These are phyloP conservation scores for Paramecium biaurelia DNA, from an alignment of 73 alveolate genomes.

Conservation along the genomic window DNA sequence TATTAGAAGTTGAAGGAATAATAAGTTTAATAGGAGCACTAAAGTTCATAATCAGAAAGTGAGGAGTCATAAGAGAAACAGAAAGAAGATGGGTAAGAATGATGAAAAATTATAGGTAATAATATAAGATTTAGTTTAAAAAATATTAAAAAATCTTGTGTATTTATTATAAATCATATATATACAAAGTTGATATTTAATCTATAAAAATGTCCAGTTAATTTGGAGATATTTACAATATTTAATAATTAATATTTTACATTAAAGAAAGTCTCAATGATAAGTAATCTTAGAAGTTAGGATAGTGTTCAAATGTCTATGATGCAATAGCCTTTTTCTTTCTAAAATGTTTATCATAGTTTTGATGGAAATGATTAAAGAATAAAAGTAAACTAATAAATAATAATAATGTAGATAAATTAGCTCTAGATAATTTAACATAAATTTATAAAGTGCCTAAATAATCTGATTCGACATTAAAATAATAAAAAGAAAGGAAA, in stretches of 20 bases:
- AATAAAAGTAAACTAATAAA: background rate
- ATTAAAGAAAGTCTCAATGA: background rate
- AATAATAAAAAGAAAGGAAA: background rate
- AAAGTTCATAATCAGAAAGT: background rate
- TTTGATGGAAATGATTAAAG: conserved; percentile 1
- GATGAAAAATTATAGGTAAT: conserved; percentile 34
- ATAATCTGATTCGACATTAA: background rate
- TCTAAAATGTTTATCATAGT: background rate
- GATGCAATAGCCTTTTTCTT: background rate
- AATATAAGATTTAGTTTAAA: background rate
- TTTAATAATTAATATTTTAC: background rate
- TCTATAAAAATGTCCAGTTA: background rate
- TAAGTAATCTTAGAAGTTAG: background rate
- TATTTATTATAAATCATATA: background rate
- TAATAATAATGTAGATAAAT: background rate
- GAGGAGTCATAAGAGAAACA: conserved; percentile 6
- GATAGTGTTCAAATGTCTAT: background rate
- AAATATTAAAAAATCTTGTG: background rate
- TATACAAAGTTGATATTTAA: background rate
- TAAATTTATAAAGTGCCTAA: background rate
- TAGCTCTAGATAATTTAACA: background rate
- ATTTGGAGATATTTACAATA: background rate
- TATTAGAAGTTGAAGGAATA: background rate
- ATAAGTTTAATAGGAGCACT: background rate
- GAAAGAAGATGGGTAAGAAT: conserved; percentile 27